Base-by-base conservation (phyloP, 2,329 filamentous ascomycete species). In the Colletotrichum sp. region DNA sequence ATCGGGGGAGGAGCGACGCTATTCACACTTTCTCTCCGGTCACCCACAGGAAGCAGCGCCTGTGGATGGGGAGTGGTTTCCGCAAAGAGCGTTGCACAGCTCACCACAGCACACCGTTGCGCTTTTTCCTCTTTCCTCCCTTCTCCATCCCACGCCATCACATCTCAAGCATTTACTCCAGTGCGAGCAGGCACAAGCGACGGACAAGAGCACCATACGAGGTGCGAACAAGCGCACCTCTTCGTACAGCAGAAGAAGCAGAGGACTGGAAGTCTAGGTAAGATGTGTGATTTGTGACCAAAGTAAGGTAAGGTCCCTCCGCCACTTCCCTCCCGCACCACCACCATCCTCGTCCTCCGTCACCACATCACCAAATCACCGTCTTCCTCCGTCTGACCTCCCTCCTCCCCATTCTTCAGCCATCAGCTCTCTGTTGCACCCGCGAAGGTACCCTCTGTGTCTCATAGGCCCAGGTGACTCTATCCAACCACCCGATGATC, bases 361-460 rank as follows among this genome's bases (percentile, higher is more conserved):
- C 39, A 67, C 65, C 32, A 16, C 44, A 55, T 55, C 64, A 55
- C 44, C 65, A 24, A 52, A 52, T 52, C 44, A 52, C 44, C 44
- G n/a, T 52, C 44, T 52, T 32, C 26, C 65, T 55, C 26, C 39
- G 63, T 75, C 73, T 72, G 59, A 75, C 73, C 69, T 55, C 70
- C 65, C 52, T 63, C 26, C n/a, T 24, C 24, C 34, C 26, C 21
- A n/a, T 28, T 55, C 62, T 62, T 63, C 57, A 57, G n/a, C 39
- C 49, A 32, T 76, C 70, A 52, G 44, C 34, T 59, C 39, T 73
- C 32, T 59, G 28, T 52, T 30, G 28, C 44, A 59, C 26, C n/a
- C 18, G 49, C 32, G 49, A 73, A 73, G 59, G 69, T 57, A 76
- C 57, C 26, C 30, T 36, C 26, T n/a, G 26, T 30, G 34, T 59